These are phyloP conservation scores for Warburgia ugandensis DNA, from an alignment of 164 flowering plant species.

Conservation along the genomic window DNA sequence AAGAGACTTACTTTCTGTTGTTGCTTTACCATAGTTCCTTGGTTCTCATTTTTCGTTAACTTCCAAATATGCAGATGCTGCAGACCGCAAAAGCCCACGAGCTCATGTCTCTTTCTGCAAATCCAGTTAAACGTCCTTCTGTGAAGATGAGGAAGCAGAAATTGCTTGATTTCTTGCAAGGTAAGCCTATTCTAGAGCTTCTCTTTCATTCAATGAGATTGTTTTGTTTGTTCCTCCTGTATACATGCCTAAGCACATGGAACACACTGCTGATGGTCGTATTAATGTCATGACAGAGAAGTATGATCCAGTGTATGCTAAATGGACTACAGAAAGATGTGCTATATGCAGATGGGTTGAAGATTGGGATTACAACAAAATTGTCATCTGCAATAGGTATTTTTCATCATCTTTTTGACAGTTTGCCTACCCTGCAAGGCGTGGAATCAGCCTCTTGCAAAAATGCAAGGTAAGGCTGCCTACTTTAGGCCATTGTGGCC, in stretches of 20 bases:
- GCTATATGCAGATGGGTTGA: constrained; percentile 98
- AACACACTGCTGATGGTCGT: neutral
- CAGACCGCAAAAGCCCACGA: constrained; percentile 67
- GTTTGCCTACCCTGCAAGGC: neutral
- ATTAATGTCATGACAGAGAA: constrained; percentile 42
- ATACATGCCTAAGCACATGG: no score
- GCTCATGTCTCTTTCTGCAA: constrained; percentile 35
- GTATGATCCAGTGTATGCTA: constrained; percentile 80
- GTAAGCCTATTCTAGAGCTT: constrained; percentile 25
- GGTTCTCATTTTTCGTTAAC: neutral
- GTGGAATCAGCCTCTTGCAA: no score
- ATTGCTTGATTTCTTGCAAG: constrained; percentile 66
- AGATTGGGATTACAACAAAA: constrained; percentile 98
- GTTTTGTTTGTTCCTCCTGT: neutral
- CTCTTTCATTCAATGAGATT: neutral
- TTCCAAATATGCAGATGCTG: constrained; percentile 49
- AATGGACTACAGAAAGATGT: constrained; percentile 99
- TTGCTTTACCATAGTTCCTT: no score
- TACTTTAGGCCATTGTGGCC: no score
- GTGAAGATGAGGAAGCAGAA: constrained; percentile 62
- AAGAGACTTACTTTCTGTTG: no score
- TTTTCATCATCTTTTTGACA: neutral
- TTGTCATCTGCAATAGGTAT: constrained; percentile 92
- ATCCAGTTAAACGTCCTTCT: constrained; percentile 55
- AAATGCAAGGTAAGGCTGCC: no score